A percentile compares a stretch with the other conserved stretches of the same genome.
Evolutionary conservation across 805 yeast species (phyloP).

Genomic region (Novakomyces olei): DNA sequence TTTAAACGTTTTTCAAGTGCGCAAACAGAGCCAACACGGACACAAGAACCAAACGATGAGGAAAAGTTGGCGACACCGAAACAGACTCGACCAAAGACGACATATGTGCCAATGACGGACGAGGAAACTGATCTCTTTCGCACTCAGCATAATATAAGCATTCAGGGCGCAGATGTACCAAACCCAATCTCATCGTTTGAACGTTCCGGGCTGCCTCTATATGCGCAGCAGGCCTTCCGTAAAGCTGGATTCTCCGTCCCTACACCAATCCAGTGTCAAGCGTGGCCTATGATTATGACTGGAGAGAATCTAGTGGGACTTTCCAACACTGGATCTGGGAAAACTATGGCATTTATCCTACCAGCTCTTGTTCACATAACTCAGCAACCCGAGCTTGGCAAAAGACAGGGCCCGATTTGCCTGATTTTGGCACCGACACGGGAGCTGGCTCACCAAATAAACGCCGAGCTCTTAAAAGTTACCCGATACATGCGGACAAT

Average conservation of each 20-base stretch:
- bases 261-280: conserved; percentile 80
- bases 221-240: conserved; percentile 59
- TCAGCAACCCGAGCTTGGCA: conserved; percentile 81
- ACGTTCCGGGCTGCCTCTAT: too few relatives aligned
- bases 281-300: conserved; percentile 74
- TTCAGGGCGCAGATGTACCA: too few relatives aligned
- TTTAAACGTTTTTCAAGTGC: too few relatives aligned
- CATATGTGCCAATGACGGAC: too few relatives aligned
- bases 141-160: too few relatives aligned
- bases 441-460: conserved; percentile 40
- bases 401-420: conserved; percentile 70
- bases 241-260: conserved; percentile 61
- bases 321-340: conserved; percentile 96
- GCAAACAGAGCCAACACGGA: too few relatives aligned
- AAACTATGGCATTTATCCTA: conserved; percentile 94
- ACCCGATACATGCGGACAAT: conserved; percentile 80
- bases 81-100: too few relatives aligned
- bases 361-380: conserved; percentile 74
- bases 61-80: too few relatives aligned
- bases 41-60: too few relatives aligned
- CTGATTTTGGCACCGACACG: conserved; percentile 63
- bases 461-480: conserved; percentile 86
- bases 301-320: conserved; percentile 88
- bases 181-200: too few relatives aligned
- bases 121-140: too few relatives aligned